Evolutionary conservation across 176 grass and related monocot genomes (phyloP), one percentile per base, ranked within the genome.

Genomic region (Otatea glauca): DNA sequence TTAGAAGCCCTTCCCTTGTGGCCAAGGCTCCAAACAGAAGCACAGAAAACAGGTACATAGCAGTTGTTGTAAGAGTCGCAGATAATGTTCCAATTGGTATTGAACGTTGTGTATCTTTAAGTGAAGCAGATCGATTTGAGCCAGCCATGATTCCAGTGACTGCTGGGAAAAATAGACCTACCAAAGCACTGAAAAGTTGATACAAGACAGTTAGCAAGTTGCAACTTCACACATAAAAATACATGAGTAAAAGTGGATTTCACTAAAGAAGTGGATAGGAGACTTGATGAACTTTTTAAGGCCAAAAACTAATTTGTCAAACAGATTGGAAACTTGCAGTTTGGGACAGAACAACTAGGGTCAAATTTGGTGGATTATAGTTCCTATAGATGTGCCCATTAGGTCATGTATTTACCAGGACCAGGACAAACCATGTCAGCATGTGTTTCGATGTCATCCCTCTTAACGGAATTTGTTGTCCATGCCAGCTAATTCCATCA

Each of bases 101-200:
- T 68, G 96, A 99, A 65, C 91, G 91, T 76, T 99, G 96, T 83
- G 96, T 99, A 78, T 99, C 96, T 86, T 95, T 99, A 65, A 99
- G 78, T 37, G 93, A 95, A 74, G 96, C 91, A 82, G 93, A 99
- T 23, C 96, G 91, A 65, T 99, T 99, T 81, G 96, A 99, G 42
- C 96, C 96, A 77, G 91, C 96, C 96, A 99, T 99, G 86, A 99
- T 99, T 84, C 96, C 96, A 59, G 96, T 99, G 55, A 99, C 96
- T 76, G 93, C 96, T 80, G 96, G 96, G 81, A 99, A 99, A 79
- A 93, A 99, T 59, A 99, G 89, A 72, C 96, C 96, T 34, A 99
- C 96, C 88, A 99, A 92, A 75, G 96, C 93, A 94, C 96, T 99
- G 86, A 48, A 86, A 87, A 84, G 23, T 81, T 18, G 41, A 92